phyloP scores from a whole-genome alignment of 441 rosid genomes.

The Manihot esculenta region DNA sequence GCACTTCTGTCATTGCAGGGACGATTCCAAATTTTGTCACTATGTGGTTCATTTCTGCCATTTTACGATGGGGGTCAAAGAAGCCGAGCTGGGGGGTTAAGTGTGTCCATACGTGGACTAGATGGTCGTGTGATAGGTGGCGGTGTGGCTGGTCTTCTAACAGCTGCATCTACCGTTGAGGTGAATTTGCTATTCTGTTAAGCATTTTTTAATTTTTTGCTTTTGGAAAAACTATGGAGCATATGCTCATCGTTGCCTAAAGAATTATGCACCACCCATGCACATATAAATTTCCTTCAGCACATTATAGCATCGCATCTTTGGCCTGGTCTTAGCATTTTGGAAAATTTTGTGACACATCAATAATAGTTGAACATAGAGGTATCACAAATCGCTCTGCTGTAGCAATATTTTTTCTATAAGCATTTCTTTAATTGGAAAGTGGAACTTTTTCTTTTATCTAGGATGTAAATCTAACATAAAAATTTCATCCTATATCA shows the following conservation, averaged over 20 bases:
- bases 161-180: constrained; percentile 57
- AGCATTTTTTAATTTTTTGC: not conserved
- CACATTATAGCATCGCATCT: not conserved
- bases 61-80: constrained; percentile 41
- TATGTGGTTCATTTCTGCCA: constrained; percentile 49
- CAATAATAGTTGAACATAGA: no score
- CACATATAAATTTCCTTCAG: not conserved
- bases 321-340: not conserved
- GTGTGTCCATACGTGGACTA: constrained; percentile 49
- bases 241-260: not conserved
- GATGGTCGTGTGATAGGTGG: constrained; percentile 65
- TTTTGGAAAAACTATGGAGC: not conserved
- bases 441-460: no score
- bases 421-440: no score
- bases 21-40: constrained; percentile 54
- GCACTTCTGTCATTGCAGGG: constrained; percentile 38
- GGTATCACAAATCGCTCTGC: no score
- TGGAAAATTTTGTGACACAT: no score
- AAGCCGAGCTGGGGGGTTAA: constrained; percentile 55
- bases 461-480: no score
- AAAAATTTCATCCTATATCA: no score
- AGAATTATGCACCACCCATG: not conserved
- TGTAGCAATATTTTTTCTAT: no score
- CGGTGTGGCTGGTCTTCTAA: constrained; percentile 52
- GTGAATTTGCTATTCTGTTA: constrained; percentile 22